Evolutionary conservation across 192 early-diverging fungal species (phyloP).

Genomic region (Coemansia javaensis): DNA sequence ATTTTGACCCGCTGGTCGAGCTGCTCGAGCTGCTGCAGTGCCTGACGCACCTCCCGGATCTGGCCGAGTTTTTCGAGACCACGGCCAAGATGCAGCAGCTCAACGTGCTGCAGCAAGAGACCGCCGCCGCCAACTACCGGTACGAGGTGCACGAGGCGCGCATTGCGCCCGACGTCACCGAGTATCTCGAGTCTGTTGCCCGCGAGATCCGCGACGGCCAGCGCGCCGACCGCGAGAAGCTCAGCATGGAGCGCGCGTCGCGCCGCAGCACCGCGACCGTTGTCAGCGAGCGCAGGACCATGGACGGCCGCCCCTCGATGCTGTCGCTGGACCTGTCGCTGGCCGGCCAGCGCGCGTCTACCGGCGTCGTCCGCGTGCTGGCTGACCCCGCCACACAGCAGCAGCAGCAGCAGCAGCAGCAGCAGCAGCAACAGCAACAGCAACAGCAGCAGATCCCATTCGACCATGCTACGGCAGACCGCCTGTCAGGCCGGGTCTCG

Average conservation of each 20-base stretch:
- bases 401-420: no score
- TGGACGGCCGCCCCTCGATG: slow-evolving; percentile 47
- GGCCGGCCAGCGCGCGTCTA: slow-evolving; percentile 9
- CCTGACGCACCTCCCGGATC: slow-evolving; percentile 65
- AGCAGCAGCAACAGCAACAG: no score
- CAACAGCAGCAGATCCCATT: no score
- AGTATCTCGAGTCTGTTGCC: slow-evolving; percentile 69
- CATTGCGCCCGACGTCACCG: slow-evolving; percentile 66
- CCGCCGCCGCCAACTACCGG: slow-evolving; percentile 69
- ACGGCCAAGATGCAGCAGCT: slow-evolving; percentile 61
- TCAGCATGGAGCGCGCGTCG: slow-evolving; percentile 32
- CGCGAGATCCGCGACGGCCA: slow-evolving; percentile 60
- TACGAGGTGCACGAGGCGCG: slow-evolving; percentile 84
- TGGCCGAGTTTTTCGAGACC: slow-evolving; percentile 71
- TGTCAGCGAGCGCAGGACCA: slow-evolving; percentile 33
- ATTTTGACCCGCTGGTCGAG: slow-evolving; percentile 66
- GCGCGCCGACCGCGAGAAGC: slow-evolving; percentile 36
- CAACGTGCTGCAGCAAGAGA: slow-evolving; percentile 68
- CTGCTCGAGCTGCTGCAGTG: slow-evolving; percentile 79
- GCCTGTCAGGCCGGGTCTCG: neutral
- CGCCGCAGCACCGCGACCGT: slow-evolving; percentile 37
- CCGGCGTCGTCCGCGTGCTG: slow-evolving; percentile 26
- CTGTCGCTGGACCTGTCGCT: slow-evolving; percentile 33
- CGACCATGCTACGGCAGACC: no score
- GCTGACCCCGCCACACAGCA: neutral